A percentile compares a stretch with the other conserved stretches of the same genome.
Conservation (phyloP, 768 basidiomycete genomes). For the Cystobasidium tubakii region DNA sequence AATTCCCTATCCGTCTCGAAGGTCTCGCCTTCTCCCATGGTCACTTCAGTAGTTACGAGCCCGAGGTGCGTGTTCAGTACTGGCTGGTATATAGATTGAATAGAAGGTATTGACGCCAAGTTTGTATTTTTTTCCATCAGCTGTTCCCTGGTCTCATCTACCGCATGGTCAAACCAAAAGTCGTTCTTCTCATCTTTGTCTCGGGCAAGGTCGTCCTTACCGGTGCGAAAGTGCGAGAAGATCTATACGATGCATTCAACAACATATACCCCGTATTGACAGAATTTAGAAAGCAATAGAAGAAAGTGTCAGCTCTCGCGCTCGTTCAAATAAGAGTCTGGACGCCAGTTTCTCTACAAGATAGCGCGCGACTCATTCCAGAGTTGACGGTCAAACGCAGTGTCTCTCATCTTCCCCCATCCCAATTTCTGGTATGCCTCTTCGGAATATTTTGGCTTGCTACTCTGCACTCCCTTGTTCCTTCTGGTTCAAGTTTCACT, state of each 20-base stretch:
- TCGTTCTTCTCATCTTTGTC: conserved; percentile 95
- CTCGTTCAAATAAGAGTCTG: too few species aligned
- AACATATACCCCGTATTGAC: conserved; percentile 96
- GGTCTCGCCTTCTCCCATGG: conserved; percentile 96
- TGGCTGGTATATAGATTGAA: too few species aligned
- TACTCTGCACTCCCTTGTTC: too few species aligned
- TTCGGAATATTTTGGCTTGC: too few species aligned
- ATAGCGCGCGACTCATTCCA: too few species aligned
- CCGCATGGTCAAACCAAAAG: conserved; percentile 99
- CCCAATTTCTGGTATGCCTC: too few species aligned
- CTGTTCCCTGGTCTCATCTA: conserved; percentile 98
- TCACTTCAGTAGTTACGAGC: conserved; percentile 94
- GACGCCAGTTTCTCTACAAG: too few species aligned
- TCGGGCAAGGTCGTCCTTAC: conserved; percentile 98
- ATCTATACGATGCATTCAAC: conserved; percentile 99
- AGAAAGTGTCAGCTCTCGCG: not conserved
- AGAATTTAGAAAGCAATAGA: conserved; percentile 65
- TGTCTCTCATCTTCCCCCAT: too few species aligned
- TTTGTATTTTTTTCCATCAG: conserved; percentile 52
- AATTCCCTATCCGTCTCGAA: conserved; percentile 96
- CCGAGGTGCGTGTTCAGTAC: conserved; percentile 62
- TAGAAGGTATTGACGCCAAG: too few species aligned
- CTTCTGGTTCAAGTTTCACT: too few species aligned
- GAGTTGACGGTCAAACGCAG: too few species aligned
- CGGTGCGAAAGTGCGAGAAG: conserved; percentile 98